Conservation (phyloP, 257 asterid species). For the Agastache rugosa region DNA sequence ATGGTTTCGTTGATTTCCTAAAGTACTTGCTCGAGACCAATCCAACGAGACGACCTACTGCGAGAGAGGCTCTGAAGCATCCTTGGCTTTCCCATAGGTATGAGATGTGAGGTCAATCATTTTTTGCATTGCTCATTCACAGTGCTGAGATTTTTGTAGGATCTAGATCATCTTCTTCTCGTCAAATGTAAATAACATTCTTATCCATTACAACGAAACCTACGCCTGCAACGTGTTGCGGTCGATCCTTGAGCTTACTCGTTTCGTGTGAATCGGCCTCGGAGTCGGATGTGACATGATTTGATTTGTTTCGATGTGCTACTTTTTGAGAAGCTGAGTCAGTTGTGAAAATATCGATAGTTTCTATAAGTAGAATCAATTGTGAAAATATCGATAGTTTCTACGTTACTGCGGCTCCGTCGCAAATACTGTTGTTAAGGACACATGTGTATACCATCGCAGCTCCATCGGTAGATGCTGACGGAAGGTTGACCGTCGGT, state of each 20-base stretch:
- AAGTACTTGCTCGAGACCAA: slow-evolving; percentile 71
- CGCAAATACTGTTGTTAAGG: too few species aligned
- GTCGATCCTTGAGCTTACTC: background rate
- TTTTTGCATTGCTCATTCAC: slow-evolving; percentile 10
- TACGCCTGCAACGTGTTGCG: too few species aligned
- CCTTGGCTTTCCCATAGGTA: slow-evolving; percentile 75
- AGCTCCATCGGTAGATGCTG: too few species aligned
- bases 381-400: background rate
- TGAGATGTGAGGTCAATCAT: slow-evolving; percentile 22
- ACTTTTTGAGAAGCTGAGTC: background rate
- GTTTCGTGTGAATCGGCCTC: too few species aligned
- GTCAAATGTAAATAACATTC: slow-evolving; percentile 35
- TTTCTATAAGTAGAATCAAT: background rate
- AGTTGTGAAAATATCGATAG: background rate
- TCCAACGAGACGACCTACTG: slow-evolving; percentile 74
- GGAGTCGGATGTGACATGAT: too few species aligned
- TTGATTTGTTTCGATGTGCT: too few species aligned
- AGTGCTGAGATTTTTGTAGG: slow-evolving; percentile 31
- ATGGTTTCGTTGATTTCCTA: slow-evolving; percentile 62
- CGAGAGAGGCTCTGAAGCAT: slow-evolving; percentile 72
- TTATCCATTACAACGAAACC: background rate
- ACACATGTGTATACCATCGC: too few species aligned
- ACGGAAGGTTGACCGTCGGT: too few species aligned
- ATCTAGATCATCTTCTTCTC: slow-evolving; percentile 16
- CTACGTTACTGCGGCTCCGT: too few species aligned